These are phyloP conservation scores for Blumeriella jaapii DNA, from an alignment of 2,329 filamentous ascomycete genomes.

Conservation along the genomic window DNA sequence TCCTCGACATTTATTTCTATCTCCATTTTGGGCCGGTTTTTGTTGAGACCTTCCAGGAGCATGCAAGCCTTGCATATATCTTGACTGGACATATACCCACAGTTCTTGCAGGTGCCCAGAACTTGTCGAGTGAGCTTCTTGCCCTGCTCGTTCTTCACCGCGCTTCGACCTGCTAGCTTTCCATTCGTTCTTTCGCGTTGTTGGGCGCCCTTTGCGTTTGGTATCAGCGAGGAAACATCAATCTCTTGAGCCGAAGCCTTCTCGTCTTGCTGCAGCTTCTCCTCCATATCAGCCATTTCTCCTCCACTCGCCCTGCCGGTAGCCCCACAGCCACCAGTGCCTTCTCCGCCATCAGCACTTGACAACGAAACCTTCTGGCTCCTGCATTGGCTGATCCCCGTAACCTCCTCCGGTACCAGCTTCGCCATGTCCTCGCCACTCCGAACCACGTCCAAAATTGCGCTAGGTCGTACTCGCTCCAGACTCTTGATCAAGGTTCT, in stretches of 20 bases:
- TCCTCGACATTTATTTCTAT: slow-evolving; percentile 33
- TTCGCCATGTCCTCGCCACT: slow-evolving; percentile 95
- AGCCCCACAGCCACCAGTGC: slow-evolving; percentile 59
- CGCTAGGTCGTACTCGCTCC: slow-evolving; percentile 84
- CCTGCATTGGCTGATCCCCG: slow-evolving; percentile 36
- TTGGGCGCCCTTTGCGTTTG: slow-evolving; percentile 15
- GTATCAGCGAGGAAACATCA: slow-evolving; percentile 41
- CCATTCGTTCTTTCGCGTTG: slow-evolving; percentile 11
- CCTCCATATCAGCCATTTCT: slow-evolving; percentile 77
- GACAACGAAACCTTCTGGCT: slow-evolving; percentile 30
- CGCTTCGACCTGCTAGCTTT: slow-evolving; percentile 14
- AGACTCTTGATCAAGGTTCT: slow-evolving; percentile 88
- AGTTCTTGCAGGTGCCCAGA: slow-evolving; percentile 73
- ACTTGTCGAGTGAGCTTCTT: slow-evolving; percentile 48
- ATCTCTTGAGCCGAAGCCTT: slow-evolving; percentile 48
- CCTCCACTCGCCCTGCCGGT: slow-evolving; percentile 39
- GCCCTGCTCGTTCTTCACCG: slow-evolving; percentile 20
- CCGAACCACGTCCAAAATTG: slow-evolving; percentile 86
- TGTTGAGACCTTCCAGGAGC: slow-evolving; percentile 82
- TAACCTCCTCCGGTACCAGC: slow-evolving; percentile 55
- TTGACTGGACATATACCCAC: slow-evolving; percentile 94
- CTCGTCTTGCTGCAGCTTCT: slow-evolving; percentile 54
- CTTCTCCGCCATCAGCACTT: slow-evolving; percentile 30
- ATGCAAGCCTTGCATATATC: slow-evolving; percentile 87
- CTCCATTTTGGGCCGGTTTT: slow-evolving; percentile 53